These are phyloP conservation scores for Zygotorulaspora sp. DNA, from an alignment of 805 yeast genomes.

Conservation along the genomic window DNA sequence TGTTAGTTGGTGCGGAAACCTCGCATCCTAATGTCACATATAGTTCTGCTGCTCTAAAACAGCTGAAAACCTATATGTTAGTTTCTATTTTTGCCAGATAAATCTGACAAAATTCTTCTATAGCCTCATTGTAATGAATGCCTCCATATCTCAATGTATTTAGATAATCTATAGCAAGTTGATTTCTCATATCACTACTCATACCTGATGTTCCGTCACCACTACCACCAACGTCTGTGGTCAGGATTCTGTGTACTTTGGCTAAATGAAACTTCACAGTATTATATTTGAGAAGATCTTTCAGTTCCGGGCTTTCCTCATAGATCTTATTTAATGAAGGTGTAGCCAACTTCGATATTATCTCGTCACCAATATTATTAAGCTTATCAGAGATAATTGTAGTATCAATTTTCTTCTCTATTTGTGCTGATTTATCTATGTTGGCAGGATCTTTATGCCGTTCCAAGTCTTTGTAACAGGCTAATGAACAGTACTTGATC, in stretches of 20 bases:
- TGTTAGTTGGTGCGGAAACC: too few relatives aligned
- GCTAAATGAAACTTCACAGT: constrained; percentile 52
- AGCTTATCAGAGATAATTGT: constrained; percentile 4
- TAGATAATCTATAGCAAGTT: constrained; percentile 54
- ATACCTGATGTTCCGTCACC: constrained; percentile 21
- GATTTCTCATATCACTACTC: constrained; percentile 38
- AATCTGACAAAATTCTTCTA: constrained; percentile 56
- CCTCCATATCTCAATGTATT: constrained; percentile 57
- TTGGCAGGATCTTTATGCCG: constrained; percentile 37
- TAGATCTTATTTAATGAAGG: constrained; percentile 32
- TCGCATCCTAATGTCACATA: too few relatives aligned
- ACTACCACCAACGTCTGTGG: constrained; percentile 17
- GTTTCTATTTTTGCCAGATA: constrained; percentile 11
- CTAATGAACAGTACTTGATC: constrained; percentile 50
- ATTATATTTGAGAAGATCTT: constrained; percentile 43
- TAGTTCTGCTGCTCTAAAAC: too few relatives aligned
- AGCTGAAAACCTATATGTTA: too few relatives aligned
- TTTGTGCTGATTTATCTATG: constrained; percentile 3
- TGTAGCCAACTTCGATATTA: constrained; percentile 5
- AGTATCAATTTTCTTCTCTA: background rate
- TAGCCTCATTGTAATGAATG: constrained; percentile 52
- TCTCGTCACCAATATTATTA: constrained; percentile 3
- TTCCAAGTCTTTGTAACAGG: constrained; percentile 44
- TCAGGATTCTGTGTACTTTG: constrained; percentile 45
- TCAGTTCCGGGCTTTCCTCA: constrained; percentile 38